Percentiles rank a stretch among this genome's conserved stretches.
These are phyloP conservation scores for Corynascus novoguineensis DNA, from an alignment of 495 filamentous ascomycete species.

Conservation along the genomic window DNA sequence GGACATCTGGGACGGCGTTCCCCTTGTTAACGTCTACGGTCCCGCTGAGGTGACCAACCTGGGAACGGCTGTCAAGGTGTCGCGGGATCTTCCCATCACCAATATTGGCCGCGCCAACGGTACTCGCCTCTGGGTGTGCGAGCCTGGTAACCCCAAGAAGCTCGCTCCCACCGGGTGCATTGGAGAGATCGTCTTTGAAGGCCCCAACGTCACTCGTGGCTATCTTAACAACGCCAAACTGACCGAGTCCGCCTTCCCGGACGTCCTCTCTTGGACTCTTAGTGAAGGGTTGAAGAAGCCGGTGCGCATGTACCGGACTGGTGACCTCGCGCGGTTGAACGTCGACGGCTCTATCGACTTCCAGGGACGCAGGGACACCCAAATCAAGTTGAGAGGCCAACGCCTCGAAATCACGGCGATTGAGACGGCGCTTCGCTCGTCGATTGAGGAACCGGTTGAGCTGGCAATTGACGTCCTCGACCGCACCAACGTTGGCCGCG, in stretches of 20 bases:
- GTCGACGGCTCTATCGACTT: slow-evolving; percentile 48
- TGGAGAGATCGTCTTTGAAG: slow-evolving; percentile 8
- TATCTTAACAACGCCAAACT: slow-evolving; percentile 5
- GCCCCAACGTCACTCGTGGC: not conserved
- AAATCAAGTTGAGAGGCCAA: slow-evolving; percentile 32
- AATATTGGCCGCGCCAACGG: slow-evolving; percentile 9
- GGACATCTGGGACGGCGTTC: slow-evolving; percentile 9
- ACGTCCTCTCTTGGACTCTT: not conserved
- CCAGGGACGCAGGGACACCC: slow-evolving; percentile 27
- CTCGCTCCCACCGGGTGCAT: slow-evolving; percentile 4
- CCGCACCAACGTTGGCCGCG: not conserved
- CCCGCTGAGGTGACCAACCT: slow-evolving; percentile 42
- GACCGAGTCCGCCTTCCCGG: not conserved
- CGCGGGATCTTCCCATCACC: not conserved
- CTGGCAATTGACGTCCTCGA: slow-evolving; percentile 1
- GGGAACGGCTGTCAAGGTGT: not conserved
- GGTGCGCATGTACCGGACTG: slow-evolving; percentile 49
- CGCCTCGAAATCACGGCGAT: slow-evolving; percentile 41
- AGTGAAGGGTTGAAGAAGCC: not conserved
- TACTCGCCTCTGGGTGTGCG: slow-evolving; percentile 7
- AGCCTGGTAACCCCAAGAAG: slow-evolving; percentile 1
- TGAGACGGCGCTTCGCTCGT: slow-evolving; percentile 41
- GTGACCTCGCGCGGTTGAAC: slow-evolving; percentile 50
- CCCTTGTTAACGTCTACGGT: slow-evolving; percentile 48
- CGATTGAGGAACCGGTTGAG: not conserved